Conservation (phyloP, 495 filamentous ascomycete species). For the Apodospora peruviana region DNA sequence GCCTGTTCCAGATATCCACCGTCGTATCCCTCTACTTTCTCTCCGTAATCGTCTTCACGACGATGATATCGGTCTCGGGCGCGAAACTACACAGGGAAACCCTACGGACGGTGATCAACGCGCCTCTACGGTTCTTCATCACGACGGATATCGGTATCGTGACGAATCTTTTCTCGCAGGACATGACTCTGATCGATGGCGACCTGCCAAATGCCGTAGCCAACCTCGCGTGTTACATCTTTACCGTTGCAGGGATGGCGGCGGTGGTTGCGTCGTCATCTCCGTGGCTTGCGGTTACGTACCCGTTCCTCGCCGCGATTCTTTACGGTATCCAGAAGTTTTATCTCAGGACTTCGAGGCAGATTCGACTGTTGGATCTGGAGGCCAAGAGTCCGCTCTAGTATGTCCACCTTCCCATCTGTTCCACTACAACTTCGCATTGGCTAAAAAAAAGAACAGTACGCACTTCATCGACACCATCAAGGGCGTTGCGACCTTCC, state of each 20-base stretch:
- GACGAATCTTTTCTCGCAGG: conserved; percentile 34
- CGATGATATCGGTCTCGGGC: conserved; percentile 13
- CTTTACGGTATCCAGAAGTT: conserved; percentile 45
- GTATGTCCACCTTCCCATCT: conserved; percentile 1
- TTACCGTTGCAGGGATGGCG: conserved; percentile 16
- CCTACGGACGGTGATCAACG: conserved; percentile 11
- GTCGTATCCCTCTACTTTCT: conserved; percentile 9
- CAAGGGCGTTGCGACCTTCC: conserved; percentile 42
- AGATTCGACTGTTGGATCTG: conserved; percentile 54
- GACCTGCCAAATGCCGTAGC: conserved; percentile 17
- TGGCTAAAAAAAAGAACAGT: conserved; percentile 5
- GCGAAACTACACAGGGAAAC: conserved; percentile 14
- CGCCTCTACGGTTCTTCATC: conserved; percentile 20
- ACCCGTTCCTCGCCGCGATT: conserved; percentile 27
- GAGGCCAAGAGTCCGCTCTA: conserved; percentile 34
- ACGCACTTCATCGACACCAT: conserved; percentile 42
- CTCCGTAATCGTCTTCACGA: conserved; percentile 9
- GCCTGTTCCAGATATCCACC: conserved; percentile 15
- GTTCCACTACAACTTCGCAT: background rate
- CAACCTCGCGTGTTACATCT: conserved; percentile 8
- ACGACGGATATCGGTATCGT: conserved; percentile 20
- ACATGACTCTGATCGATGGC: conserved; percentile 25
- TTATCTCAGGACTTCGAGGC: conserved; percentile 54
- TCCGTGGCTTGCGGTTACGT: conserved; percentile 18
- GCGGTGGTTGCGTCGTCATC: conserved; percentile 22